Evolutionary conservation across 2,329 filamentous ascomycete species (phyloP), one percentile per base, ranked within the genome.

Genomic region (Aurifilum marmelostoma): DNA sequence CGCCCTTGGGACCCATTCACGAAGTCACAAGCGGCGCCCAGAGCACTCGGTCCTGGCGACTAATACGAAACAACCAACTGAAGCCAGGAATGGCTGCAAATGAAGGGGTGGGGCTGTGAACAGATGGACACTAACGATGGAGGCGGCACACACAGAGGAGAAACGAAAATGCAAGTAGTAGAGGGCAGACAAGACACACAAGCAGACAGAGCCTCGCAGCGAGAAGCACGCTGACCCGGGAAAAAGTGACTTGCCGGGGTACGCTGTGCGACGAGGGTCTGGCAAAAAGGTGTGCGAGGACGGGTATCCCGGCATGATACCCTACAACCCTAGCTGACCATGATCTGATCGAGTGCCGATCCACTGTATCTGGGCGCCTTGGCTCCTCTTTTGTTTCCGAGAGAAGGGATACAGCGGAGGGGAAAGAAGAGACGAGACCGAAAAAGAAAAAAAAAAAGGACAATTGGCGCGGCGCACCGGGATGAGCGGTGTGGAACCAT

Each of bases 1-100:
- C 69, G 69, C 69, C 67, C 65, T 66, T 65, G 39, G 58, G 59
- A 62, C 24, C 24, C 61, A 63, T 43, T n/a, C 24, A 52, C 47
- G 27, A 54, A 39, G 63, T 59, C 66, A 67, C 29, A 34, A 64
- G 61, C 67, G 21, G 66, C 67, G 64, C 60, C 69, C 39, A 64
- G 66, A 64, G 21, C 11, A 66, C 29, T 64, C 41, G 52, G 54
- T 29, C 18, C 63, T 32, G 47, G 60, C 50, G 63, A 41, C 58
- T 65, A 62, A 63, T 62, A 69, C 67, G 67, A 67, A 67, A 69
- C 60, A 39, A 67, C 63, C 60, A 68, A 61, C 67, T 65, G 24
- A 47, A 59, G 32, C 21, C 58, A 60, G 8, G 21, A 41, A n/a
- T 14, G 37, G n/a, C 3, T 16, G 24, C 43, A 41, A 29, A 58